Evolutionary conservation across 805 yeast species (phyloP), one percentile per base, ranked within the genome.

Genomic region (Yarrowia sp.): DNA sequence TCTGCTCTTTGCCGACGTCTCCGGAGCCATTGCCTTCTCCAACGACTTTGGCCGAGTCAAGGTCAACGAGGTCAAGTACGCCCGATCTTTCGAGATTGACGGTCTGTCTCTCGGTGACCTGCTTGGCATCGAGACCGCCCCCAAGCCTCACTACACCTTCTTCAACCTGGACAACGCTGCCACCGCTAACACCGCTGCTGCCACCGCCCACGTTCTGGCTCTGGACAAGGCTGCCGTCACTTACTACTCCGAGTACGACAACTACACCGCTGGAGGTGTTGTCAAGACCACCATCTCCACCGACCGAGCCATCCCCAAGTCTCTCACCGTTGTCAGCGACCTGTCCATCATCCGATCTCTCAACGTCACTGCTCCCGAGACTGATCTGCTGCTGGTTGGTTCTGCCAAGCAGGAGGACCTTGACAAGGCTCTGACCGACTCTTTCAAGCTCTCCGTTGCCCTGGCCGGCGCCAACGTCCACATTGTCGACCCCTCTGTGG

Each of bases 171-270:
- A 91, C 76, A 84, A 85, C 73, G 87, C 76, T 60, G 79, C 79
- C 66, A 80, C 85, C 69, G 80, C 82, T 42, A 81, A 82, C 43
- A 84, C 87, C 55, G 86, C 93, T 15, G 82, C 87, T 34, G 85
- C 84, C 72, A 78, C 91, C 70, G 89, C 92, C 0, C 89, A 87
- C 70, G 81, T 91, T 24, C 81, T 89, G 72, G 87, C 96, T 2
- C 81, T 89, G 74, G 74, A 72, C 72, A 84, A 84, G 69, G 80
- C 85, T 68, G 74, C 78, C 49, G 83, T 89, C 68, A 78, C 83
- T 66, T 83, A 85, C 76, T 83, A 89, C 76, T 83, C 89, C 64
- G 85, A 85, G 74, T 91, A 81, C 73, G 97, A 94, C 77, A 92
- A 91, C 76, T 75, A 82, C 43, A 80, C 86, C 15, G 85, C 84